Evolutionary conservation across 768 basidiomycete genomes (phyloP).

Genomic region (Leucocoprinus leucothites): DNA sequence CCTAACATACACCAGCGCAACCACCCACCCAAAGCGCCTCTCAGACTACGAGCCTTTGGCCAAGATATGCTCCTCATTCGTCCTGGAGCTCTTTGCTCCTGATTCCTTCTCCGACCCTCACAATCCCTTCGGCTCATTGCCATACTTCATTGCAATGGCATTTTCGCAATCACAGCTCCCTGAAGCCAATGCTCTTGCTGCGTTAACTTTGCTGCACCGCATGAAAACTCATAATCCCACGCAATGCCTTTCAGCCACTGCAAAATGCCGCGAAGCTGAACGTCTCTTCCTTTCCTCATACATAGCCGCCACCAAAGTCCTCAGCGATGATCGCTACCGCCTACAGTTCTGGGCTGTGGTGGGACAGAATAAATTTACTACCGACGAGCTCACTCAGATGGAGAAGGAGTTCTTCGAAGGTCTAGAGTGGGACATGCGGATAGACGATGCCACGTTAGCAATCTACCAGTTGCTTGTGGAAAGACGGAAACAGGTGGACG

Average conservation of each 20-base stretch:
- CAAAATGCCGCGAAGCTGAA: constrained; percentile 3
- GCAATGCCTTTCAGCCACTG: not conserved
- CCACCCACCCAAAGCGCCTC: not conserved
- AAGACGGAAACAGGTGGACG: constrained; percentile 1
- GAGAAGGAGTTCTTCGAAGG: constrained; percentile 9
- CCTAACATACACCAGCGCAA: not conserved
- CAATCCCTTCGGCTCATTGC: not conserved
- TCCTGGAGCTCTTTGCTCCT: constrained; percentile 1
- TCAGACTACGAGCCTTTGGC: constrained; percentile 11
- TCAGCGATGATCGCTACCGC: constrained; percentile 8
- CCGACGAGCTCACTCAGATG: constrained; percentile 1
- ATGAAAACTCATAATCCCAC: not conserved
- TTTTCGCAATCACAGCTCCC: constrained; percentile 10
- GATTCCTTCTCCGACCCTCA: not conserved
- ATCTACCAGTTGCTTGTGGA: constrained; percentile 6
- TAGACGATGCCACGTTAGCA: constrained; percentile 11
- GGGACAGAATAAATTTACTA: constrained; percentile 10
- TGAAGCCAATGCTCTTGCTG: constrained; percentile 7
- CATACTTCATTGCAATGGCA: constrained; percentile 11
- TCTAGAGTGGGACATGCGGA: constrained; percentile 5
- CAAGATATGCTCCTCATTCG: constrained; percentile 11
- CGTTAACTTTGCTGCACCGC: constrained; percentile 9
- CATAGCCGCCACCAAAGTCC: constrained; percentile 10
- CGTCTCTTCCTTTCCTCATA: constrained; percentile 11
- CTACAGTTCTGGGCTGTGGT: constrained; percentile 11